Percentiles rank a stretch among this genome's conserved stretches.
Conservation (phyloP, 140 eudicot species). For the Senecio squalidus region DNA sequence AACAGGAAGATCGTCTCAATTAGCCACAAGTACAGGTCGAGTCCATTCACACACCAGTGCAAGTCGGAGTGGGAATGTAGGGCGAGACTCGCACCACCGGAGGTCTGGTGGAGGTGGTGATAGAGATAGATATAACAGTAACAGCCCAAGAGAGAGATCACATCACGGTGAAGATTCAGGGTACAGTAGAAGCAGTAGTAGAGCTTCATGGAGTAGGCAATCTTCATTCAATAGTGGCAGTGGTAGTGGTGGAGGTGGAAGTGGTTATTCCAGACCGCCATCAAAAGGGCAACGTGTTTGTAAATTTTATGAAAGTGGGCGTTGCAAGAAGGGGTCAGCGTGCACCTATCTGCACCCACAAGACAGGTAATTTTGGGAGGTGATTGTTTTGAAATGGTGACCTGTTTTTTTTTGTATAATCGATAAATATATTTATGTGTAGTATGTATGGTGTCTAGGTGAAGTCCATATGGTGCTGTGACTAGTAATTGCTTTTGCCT, state of each 20-base stretch:
- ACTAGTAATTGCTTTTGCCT: slow-evolving; percentile 14
- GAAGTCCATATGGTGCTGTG: slow-evolving; percentile 26
- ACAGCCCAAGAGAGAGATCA: slow-evolving; percentile 50
- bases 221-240: slow-evolving; percentile 22
- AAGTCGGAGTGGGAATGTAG: slow-evolving; percentile 25
- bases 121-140: slow-evolving; percentile 45
- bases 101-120: slow-evolving; percentile 41
- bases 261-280: slow-evolving; percentile 47
- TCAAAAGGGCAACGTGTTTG: slow-evolving; percentile 60
- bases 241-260: slow-evolving; percentile 50
- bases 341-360: slow-evolving; percentile 68
- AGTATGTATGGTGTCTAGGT: slow-evolving; percentile 7
- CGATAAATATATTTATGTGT: slow-evolving; percentile 14
- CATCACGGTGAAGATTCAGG: slow-evolving; percentile 50
- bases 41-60: slow-evolving; percentile 9
- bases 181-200: slow-evolving; percentile 43
- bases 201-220: slow-evolving; percentile 55
- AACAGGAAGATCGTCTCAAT: slow-evolving; percentile 41
- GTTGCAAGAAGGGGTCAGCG: slow-evolving; percentile 68
- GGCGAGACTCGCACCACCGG: slow-evolving; percentile 37
- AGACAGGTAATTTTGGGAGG: slow-evolving; percentile 24
- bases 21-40: slow-evolving; percentile 33
- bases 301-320: slow-evolving; percentile 70
- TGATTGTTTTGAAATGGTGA: slow-evolving; percentile 17
- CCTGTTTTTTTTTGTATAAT: slow-evolving; percentile 32